Evolutionary conservation across 78 protist species (phyloP), one percentile per base, ranked within the genome.

Genomic region (Protostelium mycophagum): DNA sequence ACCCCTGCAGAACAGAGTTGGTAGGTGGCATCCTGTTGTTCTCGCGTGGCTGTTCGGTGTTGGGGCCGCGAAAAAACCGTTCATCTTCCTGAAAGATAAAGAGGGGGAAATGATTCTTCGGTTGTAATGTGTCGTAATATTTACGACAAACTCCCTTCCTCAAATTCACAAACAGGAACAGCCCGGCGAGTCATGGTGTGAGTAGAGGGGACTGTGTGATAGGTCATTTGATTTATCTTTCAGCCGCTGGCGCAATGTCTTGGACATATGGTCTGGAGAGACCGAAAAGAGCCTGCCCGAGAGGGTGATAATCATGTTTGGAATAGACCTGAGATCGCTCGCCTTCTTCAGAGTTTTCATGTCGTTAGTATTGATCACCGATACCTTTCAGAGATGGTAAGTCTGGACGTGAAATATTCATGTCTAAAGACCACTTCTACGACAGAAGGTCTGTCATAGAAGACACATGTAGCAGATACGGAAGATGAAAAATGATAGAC

Each of bases 1-100:
- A 34, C 88, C 96, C 97, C 31, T 98, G 90, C 84, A 96, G 96
- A 0, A 99, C n/a, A n/a, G n/a, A n/a, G n/a, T n/a, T n/a, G n/a
- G n/a, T n/a, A n/a, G n/a, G n/a, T n/a, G n/a, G n/a, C n/a, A n/a
- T n/a, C n/a, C n/a, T n/a, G n/a, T n/a, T n/a, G n/a, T n/a, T n/a
- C n/a, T n/a, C n/a, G n/a, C n/a, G n/a, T n/a, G n/a, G n/a, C n/a
- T n/a, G n/a, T n/a, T n/a, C n/a, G n/a, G n/a, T n/a, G n/a, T n/a
- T n/a, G n/a, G n/a, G n/a, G n/a, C n/a, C n/a, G n/a, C n/a, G 0
- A 0, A n/a, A n/a, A n/a, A n/a, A n/a, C n/a, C n/a, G n/a, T n/a
- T n/a, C n/a, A n/a, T n/a, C n/a, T n/a, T n/a, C n/a, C n/a, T n/a
- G n/a, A n/a, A n/a, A n/a, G n/a, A n/a, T n/a, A n/a, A n/a, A n/a